phyloP scores from a whole-genome alignment of 768 basidiomycete genomes.

The Tylopilus felleus region DNA sequence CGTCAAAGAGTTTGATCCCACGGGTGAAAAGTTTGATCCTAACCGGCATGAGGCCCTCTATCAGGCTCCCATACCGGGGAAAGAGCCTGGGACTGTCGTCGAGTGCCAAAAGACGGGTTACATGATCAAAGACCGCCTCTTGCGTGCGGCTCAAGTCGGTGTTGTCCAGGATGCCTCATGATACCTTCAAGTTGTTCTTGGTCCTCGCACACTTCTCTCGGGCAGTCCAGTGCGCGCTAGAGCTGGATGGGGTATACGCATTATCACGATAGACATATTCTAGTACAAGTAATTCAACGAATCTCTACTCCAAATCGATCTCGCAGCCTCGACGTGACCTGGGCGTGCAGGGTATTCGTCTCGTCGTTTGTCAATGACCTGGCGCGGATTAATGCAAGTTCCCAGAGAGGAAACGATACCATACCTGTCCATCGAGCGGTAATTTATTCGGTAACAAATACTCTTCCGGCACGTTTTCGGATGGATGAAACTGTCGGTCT shows the following conservation, averaged over 20 bases:
- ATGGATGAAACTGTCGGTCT: slow-evolving; percentile 92
- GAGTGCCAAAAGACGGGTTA: slow-evolving; percentile 91
- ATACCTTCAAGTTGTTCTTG: slow-evolving; percentile 16
- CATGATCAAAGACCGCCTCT: slow-evolving; percentile 88
- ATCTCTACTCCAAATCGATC: slow-evolving; percentile 79
- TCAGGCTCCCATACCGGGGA: slow-evolving; percentile 87
- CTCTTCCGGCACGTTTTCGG: slow-evolving; percentile 81
- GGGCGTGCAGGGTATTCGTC: slow-evolving; percentile 73
- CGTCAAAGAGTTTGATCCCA: slow-evolving; percentile 88
- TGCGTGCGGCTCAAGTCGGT: slow-evolving; percentile 95
- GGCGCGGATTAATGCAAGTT: slow-evolving; percentile 4
- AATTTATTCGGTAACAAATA: slow-evolving; percentile 87
- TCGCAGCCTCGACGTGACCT: slow-evolving; percentile 52
- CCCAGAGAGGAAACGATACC: slow-evolving; percentile 4
- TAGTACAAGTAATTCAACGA: slow-evolving; percentile 58
- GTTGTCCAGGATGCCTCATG: slow-evolving; percentile 71
- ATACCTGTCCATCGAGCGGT: slow-evolving; percentile 94
- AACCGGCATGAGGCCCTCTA: slow-evolving; percentile 94
- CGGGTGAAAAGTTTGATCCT: slow-evolving; percentile 91
- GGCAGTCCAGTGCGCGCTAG: slow-evolving; percentile 6
- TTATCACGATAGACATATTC: slow-evolving; percentile 34
- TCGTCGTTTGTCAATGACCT: slow-evolving; percentile 90
- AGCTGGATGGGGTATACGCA: slow-evolving; percentile 22
- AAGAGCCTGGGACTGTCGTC: slow-evolving; percentile 84
- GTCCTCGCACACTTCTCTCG: background rate